Percentiles rank a stretch among this genome's conserved stretches.
Conservation (phyloP, 192 early-diverging fungal species). For the Haplosporangium gracile region DNA sequence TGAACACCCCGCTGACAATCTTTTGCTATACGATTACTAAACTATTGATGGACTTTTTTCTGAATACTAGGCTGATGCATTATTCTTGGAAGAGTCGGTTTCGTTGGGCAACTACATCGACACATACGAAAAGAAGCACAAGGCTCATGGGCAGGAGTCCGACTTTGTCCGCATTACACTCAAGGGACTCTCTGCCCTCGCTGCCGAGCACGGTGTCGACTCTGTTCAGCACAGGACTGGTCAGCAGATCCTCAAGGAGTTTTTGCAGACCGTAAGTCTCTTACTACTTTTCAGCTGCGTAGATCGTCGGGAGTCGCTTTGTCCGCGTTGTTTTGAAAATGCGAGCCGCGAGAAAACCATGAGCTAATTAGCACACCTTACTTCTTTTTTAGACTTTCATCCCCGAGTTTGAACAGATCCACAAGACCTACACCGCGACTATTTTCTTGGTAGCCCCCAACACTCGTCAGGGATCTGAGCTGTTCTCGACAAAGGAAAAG, state of each 20-base stretch:
- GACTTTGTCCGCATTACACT: slow-evolving; percentile 52
- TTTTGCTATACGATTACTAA: neutral
- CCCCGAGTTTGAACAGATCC: slow-evolving; percentile 53
- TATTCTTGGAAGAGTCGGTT: slow-evolving; percentile 53
- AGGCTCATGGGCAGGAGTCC: slow-evolving; percentile 11
- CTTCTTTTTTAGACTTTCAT: slow-evolving; percentile 27
- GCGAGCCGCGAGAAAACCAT: no score
- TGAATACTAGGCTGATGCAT: slow-evolving; percentile 40
- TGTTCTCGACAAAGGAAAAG: neutral
- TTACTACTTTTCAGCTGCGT: neutral
- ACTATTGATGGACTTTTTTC: neutral
- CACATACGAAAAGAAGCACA: slow-evolving; percentile 32
- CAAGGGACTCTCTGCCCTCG: slow-evolving; percentile 45
- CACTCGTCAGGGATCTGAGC: slow-evolving; percentile 22
- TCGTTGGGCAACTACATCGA: slow-evolving; percentile 49
- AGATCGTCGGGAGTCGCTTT: no score
- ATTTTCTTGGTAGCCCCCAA: slow-evolving; percentile 39
- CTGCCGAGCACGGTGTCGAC: slow-evolving; percentile 39
- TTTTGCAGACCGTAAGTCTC: slow-evolving; percentile 36
- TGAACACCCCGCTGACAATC: neutral
- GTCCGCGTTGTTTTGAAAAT: no score
- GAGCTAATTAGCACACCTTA: neutral
- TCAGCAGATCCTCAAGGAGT: slow-evolving; percentile 44
- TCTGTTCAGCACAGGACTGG: slow-evolving; percentile 53
- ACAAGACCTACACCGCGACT: slow-evolving; percentile 51